Conservation (phyloP, 495 filamentous ascomycete genomes). For the Penicillium samsonianum region DNA sequence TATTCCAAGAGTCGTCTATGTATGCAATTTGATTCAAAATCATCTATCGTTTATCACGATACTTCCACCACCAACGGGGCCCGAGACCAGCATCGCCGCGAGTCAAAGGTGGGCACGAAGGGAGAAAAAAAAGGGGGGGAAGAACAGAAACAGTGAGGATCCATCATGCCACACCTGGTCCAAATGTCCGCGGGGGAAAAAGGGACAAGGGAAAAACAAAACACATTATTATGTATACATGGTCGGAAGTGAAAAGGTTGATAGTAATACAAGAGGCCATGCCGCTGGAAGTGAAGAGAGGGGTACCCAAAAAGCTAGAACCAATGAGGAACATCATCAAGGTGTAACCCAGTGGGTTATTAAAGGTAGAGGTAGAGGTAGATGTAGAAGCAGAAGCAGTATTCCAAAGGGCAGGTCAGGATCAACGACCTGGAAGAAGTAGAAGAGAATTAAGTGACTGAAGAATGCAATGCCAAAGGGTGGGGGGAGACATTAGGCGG, state of each 20-base stretch:
- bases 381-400: neutral
- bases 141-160: conserved; percentile 1
- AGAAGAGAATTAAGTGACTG: conserved; percentile 16
- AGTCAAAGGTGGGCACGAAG: neutral
- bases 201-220: neutral
- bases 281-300: conserved; percentile 7
- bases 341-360: neutral
- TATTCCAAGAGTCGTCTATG: neutral
- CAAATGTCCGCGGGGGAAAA: neutral
- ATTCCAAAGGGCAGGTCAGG: conserved; percentile 5
- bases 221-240: conserved; percentile 16
- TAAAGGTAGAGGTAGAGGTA: neutral
- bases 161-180: neutral
- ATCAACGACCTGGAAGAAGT: conserved; percentile 4
- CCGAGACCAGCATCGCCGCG: neutral
- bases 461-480: conserved; percentile 13
- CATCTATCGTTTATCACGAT: conserved; percentile 7
- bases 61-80: neutral
- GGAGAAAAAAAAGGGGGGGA: neutral
- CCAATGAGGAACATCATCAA: neutral
- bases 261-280: conserved; percentile 21
- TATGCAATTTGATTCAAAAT: conserved; percentile 6
- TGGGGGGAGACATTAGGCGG: conserved; percentile 19
- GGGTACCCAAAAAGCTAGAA: neutral
- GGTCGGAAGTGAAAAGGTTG: conserved; percentile 4